Evolutionary conservation across 805 yeast genomes (phyloP).

Genomic region (Yamadazyma philogaea): DNA sequence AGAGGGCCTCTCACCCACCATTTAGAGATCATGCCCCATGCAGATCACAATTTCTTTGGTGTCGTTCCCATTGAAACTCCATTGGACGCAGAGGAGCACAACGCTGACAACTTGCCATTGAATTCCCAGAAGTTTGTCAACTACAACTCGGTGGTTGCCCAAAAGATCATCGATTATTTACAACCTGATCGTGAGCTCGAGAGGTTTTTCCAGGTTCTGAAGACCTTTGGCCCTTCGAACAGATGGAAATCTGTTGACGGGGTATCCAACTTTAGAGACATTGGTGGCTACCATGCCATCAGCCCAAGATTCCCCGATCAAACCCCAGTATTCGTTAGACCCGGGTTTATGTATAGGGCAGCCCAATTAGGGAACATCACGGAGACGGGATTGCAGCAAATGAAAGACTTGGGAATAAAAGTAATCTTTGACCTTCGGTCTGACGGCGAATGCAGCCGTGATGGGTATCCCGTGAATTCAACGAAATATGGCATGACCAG

Average conservation of each 20-base stretch:
- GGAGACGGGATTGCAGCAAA: slow-evolving; percentile 40
- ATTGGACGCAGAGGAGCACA: slow-evolving; percentile 27
- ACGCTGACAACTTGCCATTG: slow-evolving; percentile 43
- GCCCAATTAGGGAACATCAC: slow-evolving; percentile 60
- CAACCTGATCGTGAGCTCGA: slow-evolving; percentile 44
- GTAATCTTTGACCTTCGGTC: slow-evolving; percentile 70
- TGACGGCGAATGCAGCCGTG: slow-evolving; percentile 47
- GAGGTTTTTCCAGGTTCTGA: slow-evolving; percentile 46
- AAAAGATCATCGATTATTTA: slow-evolving; percentile 48
- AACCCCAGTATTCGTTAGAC: slow-evolving; percentile 42
- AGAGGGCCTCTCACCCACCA: slow-evolving; percentile 49
- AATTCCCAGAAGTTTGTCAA: slow-evolving; percentile 48
- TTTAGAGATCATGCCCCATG: slow-evolving; percentile 56
- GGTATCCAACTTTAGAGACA: slow-evolving; percentile 69
- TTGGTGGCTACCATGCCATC: slow-evolving; percentile 67
- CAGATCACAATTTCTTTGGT: slow-evolving; percentile 83
- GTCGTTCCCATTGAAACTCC: slow-evolving; percentile 32
- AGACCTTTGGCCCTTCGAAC: slow-evolving; percentile 37
- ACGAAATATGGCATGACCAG: slow-evolving; percentile 45
- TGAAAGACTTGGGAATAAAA: slow-evolving; percentile 46
- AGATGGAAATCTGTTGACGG: slow-evolving; percentile 68
- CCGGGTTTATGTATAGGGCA: slow-evolving; percentile 57
- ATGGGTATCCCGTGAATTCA: slow-evolving; percentile 39
- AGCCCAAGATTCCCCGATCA: slow-evolving; percentile 24
- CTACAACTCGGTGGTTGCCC: slow-evolving; percentile 54